Conservation (phyloP, 352 stramenopile species). For the Pythium chondricola region DNA sequence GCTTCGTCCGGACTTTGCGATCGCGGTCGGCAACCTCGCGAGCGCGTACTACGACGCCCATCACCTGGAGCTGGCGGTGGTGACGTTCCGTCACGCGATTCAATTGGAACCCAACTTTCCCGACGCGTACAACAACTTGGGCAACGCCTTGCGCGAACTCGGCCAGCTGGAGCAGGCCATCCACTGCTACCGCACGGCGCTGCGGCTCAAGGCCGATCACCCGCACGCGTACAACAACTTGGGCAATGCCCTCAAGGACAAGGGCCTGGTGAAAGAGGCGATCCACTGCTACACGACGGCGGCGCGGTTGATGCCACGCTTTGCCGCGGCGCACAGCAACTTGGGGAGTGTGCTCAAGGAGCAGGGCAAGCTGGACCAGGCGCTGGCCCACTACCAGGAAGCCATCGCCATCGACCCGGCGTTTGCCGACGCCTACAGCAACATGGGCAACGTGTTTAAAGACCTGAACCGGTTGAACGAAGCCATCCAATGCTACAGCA, state of each 20-base stretch:
- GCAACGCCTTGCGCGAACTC: conserved; percentile 86
- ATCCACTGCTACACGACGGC: conserved; percentile 92
- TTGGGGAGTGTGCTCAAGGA: conserved; percentile 93
- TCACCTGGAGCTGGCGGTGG: conserved; percentile 78
- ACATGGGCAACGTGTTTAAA: conserved; percentile 94
- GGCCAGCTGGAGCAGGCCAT: conserved; percentile 77
- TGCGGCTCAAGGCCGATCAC: conserved; percentile 89
- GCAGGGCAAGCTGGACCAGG: conserved; percentile 90
- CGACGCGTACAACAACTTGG: conserved; percentile 93
- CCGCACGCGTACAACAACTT: conserved; percentile 93
- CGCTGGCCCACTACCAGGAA: conserved; percentile 92
- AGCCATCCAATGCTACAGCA: conserved; percentile 87
- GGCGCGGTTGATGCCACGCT: conserved; percentile 85
- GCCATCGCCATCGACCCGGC: conserved; percentile 90
- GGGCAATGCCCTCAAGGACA: conserved; percentile 90
- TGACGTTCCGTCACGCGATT: conserved; percentile 88
- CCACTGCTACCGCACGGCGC: conserved; percentile 83
- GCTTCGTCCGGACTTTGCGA: conserved; percentile 87
- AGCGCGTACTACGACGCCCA: conserved; percentile 87
- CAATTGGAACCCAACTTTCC: conserved; percentile 91
- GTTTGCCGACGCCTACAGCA: conserved; percentile 91
- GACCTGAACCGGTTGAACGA: conserved; percentile 85
- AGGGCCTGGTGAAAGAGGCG: conserved; percentile 90
- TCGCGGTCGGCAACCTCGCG: conserved; percentile 89
- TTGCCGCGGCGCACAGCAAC: conserved; percentile 91